Percentiles rank a stretch among this genome's conserved stretches.
Conservation (phyloP, 805 yeast species). For the Vanderwaltozyma tropicalis region DNA sequence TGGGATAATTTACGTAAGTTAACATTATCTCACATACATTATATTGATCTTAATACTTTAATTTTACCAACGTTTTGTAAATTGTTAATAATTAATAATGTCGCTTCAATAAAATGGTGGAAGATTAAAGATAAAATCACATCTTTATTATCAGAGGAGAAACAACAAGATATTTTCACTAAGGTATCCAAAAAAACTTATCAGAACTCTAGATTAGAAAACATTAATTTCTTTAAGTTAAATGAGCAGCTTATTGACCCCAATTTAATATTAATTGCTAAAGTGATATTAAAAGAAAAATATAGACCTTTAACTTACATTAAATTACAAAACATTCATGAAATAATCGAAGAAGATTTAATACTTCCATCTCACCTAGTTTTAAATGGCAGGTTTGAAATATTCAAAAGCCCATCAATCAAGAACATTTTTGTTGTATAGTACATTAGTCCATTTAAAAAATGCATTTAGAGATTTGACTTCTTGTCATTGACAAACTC, state of each 20-base stretch:
- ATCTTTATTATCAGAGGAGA: not conserved
- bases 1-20: slow-evolving; percentile 22
- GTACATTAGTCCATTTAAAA: not conserved
- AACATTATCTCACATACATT: slow-evolving; percentile 7
- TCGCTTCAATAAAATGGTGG: slow-evolving; percentile 20
- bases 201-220: too few relatives aligned
- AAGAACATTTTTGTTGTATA: slow-evolving; percentile 1
- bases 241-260: too few relatives aligned
- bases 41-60: slow-evolving; percentile 18
- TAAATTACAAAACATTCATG: slow-evolving; percentile 7
- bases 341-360: slow-evolving; percentile 3
- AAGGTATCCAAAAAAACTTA: not conserved
- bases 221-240: too few relatives aligned
- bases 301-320: slow-evolving; percentile 8
- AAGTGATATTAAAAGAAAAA: not conserved
- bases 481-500: too few relatives aligned
- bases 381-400: slow-evolving; percentile 8
- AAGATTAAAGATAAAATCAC: slow-evolving; percentile 5
- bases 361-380: slow-evolving; percentile 15
- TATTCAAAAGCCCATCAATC: not conserved
- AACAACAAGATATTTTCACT: slow-evolving; percentile 4
- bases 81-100: slow-evolving; percentile 9
- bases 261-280: not conserved
- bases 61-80: slow-evolving; percentile 18
- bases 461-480: too few relatives aligned